Evolutionary conservation across 108 stramenopile species (phyloP), one percentile per base, ranked within the genome.

Genomic region (Stephanodiscus triporus): DNA sequence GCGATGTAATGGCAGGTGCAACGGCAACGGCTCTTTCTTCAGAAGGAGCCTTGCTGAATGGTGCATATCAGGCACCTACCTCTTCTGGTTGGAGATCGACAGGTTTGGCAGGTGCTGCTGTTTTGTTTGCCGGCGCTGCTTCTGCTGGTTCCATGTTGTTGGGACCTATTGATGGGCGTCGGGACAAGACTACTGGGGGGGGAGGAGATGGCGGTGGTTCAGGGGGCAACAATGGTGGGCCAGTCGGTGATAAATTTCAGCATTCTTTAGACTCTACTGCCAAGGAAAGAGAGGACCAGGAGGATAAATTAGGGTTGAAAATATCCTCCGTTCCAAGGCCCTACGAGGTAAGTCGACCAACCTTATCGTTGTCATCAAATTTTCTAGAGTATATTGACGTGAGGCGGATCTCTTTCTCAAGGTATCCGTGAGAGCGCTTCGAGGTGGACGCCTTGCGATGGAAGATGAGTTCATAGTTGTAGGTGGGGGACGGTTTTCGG

Each of bases 361-460:
- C 43, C 34, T 38, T 64, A 16, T 23, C 5, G 22, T 66, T 32
- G 45, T 19, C 45, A 16, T 2, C 27, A 57, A 22, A 56, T 55
- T 9, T 36, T 20, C 48, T 20, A 42, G 19, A 78, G 24, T 2
- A 27, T 51, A 34, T 30, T 11, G 17, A n/a, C 17, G 27, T 30
- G n/a, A 57, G 8, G 56, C 20, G 56, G 27, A 49, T 23, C 42
- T 58, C 22, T 23, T 22, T 54, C 38, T 22, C 11, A 59, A 93
- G 92, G 88, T 91, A 22, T 95, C 93, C 24, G 82, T 90, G 10
- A 75, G 81, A 58, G 90, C 91, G 38, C 62, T 92, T 2, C 77
- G 88, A 78, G 94, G 94, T 10, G 84, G 77, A 19, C 76, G 94
- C 10, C 86, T 86, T 24, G 89, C 87, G 32, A 95, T 95, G 94